Percentiles rank a stretch among this genome's conserved stretches.
phyloP scores from a whole-genome alignment of 441 rosid species.

The Syzygium syzygioides region DNA sequence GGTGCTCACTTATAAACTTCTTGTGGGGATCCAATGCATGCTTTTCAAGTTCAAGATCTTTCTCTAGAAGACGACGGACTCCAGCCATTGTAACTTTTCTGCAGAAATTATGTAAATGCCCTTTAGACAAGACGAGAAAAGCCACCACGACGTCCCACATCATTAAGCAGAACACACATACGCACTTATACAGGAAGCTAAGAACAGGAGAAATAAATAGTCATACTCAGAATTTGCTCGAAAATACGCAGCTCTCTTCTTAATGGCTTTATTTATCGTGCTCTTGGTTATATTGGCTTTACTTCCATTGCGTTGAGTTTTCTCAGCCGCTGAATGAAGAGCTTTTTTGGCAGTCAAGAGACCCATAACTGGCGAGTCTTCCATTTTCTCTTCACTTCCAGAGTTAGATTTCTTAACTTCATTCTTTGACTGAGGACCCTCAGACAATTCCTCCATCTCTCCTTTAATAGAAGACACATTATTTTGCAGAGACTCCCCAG shows the following conservation, averaged over 20 bases:
- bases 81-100: constrained; percentile 72
- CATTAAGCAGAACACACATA: not conserved
- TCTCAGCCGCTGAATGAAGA: constrained; percentile 23
- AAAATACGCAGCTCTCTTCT: constrained; percentile 51
- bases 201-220: not conserved
- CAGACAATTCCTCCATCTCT: constrained; percentile 33
- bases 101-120: constrained; percentile 14
- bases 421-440: constrained; percentile 30
- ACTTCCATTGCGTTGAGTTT: constrained; percentile 23
- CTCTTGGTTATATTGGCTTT: constrained; percentile 34
- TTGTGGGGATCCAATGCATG: constrained; percentile 61
- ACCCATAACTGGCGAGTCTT: constrained; percentile 82
- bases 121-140: constrained; percentile 1
- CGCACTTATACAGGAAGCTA: constrained; percentile 1
- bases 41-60: constrained; percentile 66
- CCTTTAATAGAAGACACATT: constrained; percentile 15
- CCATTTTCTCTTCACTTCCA: constrained; percentile 53
- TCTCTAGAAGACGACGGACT: constrained; percentile 78
- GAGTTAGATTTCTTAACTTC: constrained; percentile 32
- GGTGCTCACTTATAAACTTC: constrained; percentile 49
- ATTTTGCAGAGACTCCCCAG: constrained; percentile 33
- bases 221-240: constrained; percentile 68
- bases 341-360: constrained; percentile 39
- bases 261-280: constrained; percentile 50
- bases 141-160: not conserved